Evolutionary conservation across 768 basidiomycete species (phyloP), one percentile per base, ranked within the genome.

Genomic region (Phaffia australis): DNA sequence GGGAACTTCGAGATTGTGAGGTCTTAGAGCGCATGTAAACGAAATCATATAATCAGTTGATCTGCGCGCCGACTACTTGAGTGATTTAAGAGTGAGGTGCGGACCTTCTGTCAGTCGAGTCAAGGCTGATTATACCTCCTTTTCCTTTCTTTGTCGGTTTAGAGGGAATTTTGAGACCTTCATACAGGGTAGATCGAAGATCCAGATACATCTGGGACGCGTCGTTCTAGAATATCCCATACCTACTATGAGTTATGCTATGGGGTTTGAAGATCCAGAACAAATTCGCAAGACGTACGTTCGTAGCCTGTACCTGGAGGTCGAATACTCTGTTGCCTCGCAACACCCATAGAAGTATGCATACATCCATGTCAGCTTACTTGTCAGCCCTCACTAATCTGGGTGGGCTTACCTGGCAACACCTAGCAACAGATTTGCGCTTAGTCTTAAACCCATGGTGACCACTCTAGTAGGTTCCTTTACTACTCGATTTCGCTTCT

Each of bases 161-260:
- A 11, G 48, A 58, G 7, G 56, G 58, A 18, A 23, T 49, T 0
- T 55, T 47, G 25, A 7, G 32, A 30, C 50, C 60, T 21, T 67
- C 59, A 51, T 56, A 55, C 25, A 67, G 60, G 51, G 56, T 55
- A 8, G 66, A 61, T 27, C 66, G 66, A 9, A 67, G 66, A 42
- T 30, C 54, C 15, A 67, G 60, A 18, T 62, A 60, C 55, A 67
- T 42, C 35, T 67, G 66, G 32, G 52, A 56, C 14, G 59, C 59
- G 30, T 67, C 60, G 27, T 54, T 49, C 66, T 67, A 56, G 9
- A 1, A 1, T 15, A 18, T 3, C 6, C 3, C 5, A 25, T 9
- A 42, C 42, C 15, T 27, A 25, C 54, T 3, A 7, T 11, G 18
- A 25, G 58, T 60, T n/a, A n/a, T 32, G 23, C 14, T n/a, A n/a